These are phyloP conservation scores for Chlorella sp. DNA, from an alignment of 139 green algal genomes.

Conservation along the genomic window DNA sequence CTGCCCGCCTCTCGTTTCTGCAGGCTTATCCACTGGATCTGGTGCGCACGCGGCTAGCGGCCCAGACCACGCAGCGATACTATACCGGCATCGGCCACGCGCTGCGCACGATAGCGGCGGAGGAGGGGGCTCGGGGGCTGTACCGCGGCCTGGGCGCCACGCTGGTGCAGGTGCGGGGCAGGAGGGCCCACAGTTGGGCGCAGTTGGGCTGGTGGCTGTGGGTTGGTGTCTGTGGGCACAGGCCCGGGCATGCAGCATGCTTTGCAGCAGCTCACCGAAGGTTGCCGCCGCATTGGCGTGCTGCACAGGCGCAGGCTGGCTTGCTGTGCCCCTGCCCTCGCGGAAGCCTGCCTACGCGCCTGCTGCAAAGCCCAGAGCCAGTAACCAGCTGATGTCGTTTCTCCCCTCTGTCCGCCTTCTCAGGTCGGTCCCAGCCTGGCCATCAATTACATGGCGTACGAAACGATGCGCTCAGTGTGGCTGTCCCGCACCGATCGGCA, in stretches of 20 bases:
- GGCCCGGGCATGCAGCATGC: no score
- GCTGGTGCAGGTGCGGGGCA: slow-evolving; percentile 80
- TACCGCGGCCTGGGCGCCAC: slow-evolving; percentile 94
- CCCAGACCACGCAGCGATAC: slow-evolving; percentile 60
- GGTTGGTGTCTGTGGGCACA: background rate
- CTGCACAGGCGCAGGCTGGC: background rate
- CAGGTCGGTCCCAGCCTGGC: slow-evolving; percentile 80
- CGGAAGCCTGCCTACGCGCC: no score
- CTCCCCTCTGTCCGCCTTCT: no score
- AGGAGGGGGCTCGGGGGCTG: slow-evolving; percentile 86
- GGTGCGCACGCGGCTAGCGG: slow-evolving; percentile 89
- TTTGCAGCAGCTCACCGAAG: no score
- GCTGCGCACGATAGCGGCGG: slow-evolving; percentile 73
- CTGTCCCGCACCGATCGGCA: slow-evolving; percentile 28
- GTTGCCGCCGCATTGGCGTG: no score
- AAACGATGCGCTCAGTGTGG: slow-evolving; percentile 69
- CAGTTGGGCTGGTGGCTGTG: no score
- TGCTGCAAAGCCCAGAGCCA: no score
- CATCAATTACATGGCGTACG: slow-evolving; percentile 94
- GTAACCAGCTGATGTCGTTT: no score
- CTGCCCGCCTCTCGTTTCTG: background rate
- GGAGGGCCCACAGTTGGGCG: no score
- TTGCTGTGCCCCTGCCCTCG: no score
- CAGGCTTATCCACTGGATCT: slow-evolving; percentile 95
- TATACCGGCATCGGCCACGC: slow-evolving; percentile 77